Base-by-base conservation (phyloP, 1,139 yeast genomes). In the Kodamaea sp. region DNA sequence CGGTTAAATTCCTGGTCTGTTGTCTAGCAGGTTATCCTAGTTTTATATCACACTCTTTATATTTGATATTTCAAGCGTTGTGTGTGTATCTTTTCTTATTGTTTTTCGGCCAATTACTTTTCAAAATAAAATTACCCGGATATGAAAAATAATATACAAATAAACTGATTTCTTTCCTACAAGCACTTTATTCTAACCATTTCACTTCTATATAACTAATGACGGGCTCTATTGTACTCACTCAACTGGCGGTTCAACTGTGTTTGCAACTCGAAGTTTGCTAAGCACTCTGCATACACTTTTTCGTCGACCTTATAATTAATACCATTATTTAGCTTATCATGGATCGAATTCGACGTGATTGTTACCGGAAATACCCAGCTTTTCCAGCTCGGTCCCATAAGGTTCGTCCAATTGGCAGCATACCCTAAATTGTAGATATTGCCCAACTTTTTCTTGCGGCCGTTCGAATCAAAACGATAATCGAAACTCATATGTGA, bases 361-460 rank as follows among this genome's bases (percentile, higher is more conserved):
- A 63, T 60, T 5, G 48, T 32, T 0, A 84, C 53, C 0, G 98
- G 97, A 1, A 89, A 54, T 4, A 83, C 27, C 97, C 97, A 89
- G 44, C 80, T 79, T 12, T 48, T 39, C 74, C 79, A 70, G 2
- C 63, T 57, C 2, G 58, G 47, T 0, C 98, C 98, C 95, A 92
- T 83, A 1, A 87, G 75, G 10, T 74, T 70, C 12, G 57, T 48
- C 84, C 90, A 81, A 57, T 92, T 92, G 24, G 53, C 54, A 40
- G 53, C 45, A 7, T 57, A 56, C 1, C 97, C 97, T 31, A 92
- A 55, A 58, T 90, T 88, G 58, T 80, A 92, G 4, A 87, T 70
- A 58, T 92, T 87, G 2, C 82, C 84, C 10, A 73, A 50, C 8
- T 65, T 57, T 35, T 52, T 50, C 35, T 53, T 51, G 22, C 57